Conservation (phyloP, 129 eudicot genomes). For the Apium graveolens region DNA sequence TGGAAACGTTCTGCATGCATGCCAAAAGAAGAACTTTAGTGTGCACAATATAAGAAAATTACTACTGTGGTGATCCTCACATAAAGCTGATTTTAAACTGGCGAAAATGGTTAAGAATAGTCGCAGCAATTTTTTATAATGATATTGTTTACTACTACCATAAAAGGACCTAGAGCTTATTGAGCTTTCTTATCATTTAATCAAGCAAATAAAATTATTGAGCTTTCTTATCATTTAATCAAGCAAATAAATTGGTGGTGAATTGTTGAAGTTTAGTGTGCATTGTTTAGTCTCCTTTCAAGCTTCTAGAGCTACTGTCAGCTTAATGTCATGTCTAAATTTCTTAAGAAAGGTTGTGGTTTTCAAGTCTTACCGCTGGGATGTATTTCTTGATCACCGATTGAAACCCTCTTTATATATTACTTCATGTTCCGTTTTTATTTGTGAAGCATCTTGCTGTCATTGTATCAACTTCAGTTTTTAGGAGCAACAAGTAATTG, state of each 20-base stretch:
- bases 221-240: not conserved
- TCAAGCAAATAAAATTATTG: not conserved
- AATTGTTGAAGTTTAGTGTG: not conserved
- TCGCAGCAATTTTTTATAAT: no score
- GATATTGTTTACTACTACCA: not conserved
- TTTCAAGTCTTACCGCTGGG: not conserved
- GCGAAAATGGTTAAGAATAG: no score
- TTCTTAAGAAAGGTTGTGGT: not conserved
- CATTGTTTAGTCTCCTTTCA: not conserved
- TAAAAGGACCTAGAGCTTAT: not conserved
- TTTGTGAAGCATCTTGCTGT: not conserved
- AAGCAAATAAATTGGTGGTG: not conserved
- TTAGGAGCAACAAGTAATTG: not conserved
- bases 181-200: not conserved
- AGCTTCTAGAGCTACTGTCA: not conserved
- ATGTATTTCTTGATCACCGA: not conserved
- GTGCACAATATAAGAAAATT: not conserved
- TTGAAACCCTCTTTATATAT: not conserved
- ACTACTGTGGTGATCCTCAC: not conserved
- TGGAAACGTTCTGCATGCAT: not conserved
- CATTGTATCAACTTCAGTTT: not conserved
- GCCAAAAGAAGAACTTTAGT: no score
- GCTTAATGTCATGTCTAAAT: not conserved
- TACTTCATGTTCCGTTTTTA: no score
- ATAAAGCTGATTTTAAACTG: not conserved